Percentiles rank a stretch among this genome's conserved stretches.
These are phyloP conservation scores for Eucalyptus dawsonii DNA, from an alignment of 345 rosid genomes.

Conservation along the genomic window DNA sequence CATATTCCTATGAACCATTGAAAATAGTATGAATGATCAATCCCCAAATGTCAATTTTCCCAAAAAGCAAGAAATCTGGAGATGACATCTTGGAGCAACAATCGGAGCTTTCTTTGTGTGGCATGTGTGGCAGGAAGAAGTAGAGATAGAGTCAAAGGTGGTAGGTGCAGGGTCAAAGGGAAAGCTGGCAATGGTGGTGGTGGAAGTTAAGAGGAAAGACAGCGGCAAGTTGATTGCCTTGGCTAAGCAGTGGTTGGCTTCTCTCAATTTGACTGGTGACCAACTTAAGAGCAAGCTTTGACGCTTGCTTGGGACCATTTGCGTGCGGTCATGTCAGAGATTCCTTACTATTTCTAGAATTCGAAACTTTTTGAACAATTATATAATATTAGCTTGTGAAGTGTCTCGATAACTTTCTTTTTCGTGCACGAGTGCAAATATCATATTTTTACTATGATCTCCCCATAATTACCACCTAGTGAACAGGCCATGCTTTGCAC, in stretches of 20 bases:
- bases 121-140: conserved; percentile 37
- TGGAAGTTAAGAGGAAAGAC: conserved; percentile 26
- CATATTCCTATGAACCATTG: neutral
- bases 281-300: conserved; percentile 23
- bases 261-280: neutral
- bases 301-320: neutral
- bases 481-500: neutral
- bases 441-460: neutral
- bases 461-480: neutral
- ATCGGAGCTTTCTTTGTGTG: neutral
- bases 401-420: neutral
- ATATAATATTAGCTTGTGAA: neutral
- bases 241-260: conserved; percentile 52
- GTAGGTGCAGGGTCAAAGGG: conserved; percentile 25
- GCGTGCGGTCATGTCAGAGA: neutral
- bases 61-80: neutral
- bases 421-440: neutral
- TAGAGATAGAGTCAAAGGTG: conserved; percentile 51
- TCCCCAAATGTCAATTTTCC: neutral
- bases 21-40: neutral
- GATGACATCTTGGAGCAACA: neutral
- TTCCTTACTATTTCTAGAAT: neutral
- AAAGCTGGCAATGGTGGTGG: conserved; percentile 19
- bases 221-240: conserved; percentile 33
- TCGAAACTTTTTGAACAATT: neutral